Base-by-base conservation (phyloP, 179 eudicot species). In the Corrigiola litoralis region DNA sequence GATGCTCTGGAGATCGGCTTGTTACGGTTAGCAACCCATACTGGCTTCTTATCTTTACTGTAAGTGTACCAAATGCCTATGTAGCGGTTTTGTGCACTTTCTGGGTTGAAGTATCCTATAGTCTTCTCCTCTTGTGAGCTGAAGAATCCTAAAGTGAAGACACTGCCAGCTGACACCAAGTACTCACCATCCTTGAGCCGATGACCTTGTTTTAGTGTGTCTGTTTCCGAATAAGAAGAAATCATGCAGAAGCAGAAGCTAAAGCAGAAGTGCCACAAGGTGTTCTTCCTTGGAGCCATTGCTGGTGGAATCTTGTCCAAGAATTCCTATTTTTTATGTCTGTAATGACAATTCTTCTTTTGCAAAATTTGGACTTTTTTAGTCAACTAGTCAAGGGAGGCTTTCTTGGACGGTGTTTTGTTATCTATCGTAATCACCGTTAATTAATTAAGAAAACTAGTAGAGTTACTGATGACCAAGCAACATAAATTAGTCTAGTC, bases 101-200 rank as follows among this genome's bases (percentile, higher is more conserved):
- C 71, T 10, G 63, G 63, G 46, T 53, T 62, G 10, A 45, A 62
- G 63, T 70, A 62, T 14, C 54, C 68, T 6, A 32, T 40, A 41
- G 13, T 33, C 29, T 11, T 6, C 24, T 50, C 41, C 20, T 51
- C 56, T 24, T 44, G 46, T 52, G 47, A 48, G 46, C 52, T 63
- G 57, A 70, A 70, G 62, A 70, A 70, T 40, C 68, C 74, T 41
- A 70, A 32, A 29, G 68, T 61, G 52, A 70, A 70, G n/a, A 70
- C 63, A 53, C 36, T 33, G 27, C 68, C 74, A 4, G 68, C 40
- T 45, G 74, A 70, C 18, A 70, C 61, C 32, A 70, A 61, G 24
- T 20, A 27, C 23, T 70, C 74, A 2, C 63, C 68, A 34, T 63
- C 45, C 20, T 63, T 63, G 0, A 70, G 63, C 31, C 55, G 62